phyloP scores from a whole-genome alignment of 495 filamentous ascomycete genomes.

The Xylaria venustula region DNA sequence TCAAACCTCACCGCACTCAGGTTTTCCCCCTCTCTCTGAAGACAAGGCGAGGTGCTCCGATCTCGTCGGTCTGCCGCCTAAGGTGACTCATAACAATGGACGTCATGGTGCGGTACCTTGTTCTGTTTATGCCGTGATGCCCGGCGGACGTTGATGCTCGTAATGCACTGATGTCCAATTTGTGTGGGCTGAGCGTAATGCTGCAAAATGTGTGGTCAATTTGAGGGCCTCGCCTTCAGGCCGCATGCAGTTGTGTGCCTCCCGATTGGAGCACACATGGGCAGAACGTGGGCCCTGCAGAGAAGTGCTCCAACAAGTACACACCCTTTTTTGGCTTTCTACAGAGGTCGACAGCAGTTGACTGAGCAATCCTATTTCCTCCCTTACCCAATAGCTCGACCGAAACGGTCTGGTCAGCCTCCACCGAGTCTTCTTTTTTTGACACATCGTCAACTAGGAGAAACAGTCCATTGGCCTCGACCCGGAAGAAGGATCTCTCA shows the following conservation, averaged over 20 bases:
- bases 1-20: not conserved
- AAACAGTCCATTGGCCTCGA: conserved; percentile 10
- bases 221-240: conserved; percentile 15
- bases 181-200: conserved; percentile 15
- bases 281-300: conserved; percentile 1
- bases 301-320: conserved; percentile 6
- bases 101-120: conserved; percentile 9
- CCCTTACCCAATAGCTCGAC: conserved; percentile 6
- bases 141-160: conserved; percentile 9
- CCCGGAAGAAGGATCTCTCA: conserved; percentile 10
- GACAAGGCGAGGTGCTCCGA: conserved; percentile 1
- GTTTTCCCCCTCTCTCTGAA: not conserved
- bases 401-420: conserved; percentile 11
- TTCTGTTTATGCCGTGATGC: conserved; percentile 17
- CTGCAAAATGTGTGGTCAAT: conserved; percentile 10
- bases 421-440: conserved; percentile 15
- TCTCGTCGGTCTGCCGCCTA: conserved; percentile 4
- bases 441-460: conserved; percentile 7
- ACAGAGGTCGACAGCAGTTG: conserved; percentile 3
- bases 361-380: conserved; percentile 8
- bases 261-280: conserved; percentile 13
- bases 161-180: conserved; percentile 21
- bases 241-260: conserved; percentile 7
- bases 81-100: conserved; percentile 17
- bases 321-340: not conserved